Evolutionary conservation across 2,329 filamentous ascomycete species (phyloP), one percentile per base, ranked within the genome.

Genomic region (Phialocephala sp.): DNA sequence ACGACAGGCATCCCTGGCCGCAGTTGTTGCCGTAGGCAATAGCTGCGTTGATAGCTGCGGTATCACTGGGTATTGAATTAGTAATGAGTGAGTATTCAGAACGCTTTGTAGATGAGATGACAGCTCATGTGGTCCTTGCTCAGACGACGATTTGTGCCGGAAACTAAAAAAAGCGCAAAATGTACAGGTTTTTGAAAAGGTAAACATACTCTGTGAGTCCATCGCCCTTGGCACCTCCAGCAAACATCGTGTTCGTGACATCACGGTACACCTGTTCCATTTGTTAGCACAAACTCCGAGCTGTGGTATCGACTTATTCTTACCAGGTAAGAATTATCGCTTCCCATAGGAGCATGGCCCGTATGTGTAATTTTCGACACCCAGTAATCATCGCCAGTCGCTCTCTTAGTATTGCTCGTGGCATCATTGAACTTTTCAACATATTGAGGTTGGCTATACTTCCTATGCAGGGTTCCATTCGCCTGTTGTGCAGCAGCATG

Each of bases 21-120:
- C 69, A 71, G 8, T 52, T 36, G 8, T 20, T 50, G 2, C 62
- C 63, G 43, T 59, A 32, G n/a, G 20, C 59, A 2, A 70, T 66
- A 5, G 68, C 69, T 11, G 80, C 78, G 80, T 97, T 97, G 84
- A 97, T 97, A 65, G 93, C 91, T 0, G 32, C 36, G 20, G 67
- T 70, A 57, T 69, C 65, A 60, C 8, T 14, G 11, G n/a, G 5
- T 39, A 37, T 58, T 22, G 9, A 4, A 36, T 36, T 27, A 14
- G n/a, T n/a, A n/a, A n/a, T n/a, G n/a, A n/a, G n/a, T n/a, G n/a
- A n/a, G n/a, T n/a, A n/a, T n/a, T n/a, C n/a, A n/a, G n/a, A n/a
- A n/a, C n/a, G n/a, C n/a, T n/a, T n/a, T n/a, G n/a, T n/a, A n/a
- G n/a, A n/a, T n/a, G n/a, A n/a, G n/a, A n/a, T n/a, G n/a, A n/a